Evolutionary conservation across 306 rosid genomes (phyloP).

Genomic region (Cercis canadensis): DNA sequence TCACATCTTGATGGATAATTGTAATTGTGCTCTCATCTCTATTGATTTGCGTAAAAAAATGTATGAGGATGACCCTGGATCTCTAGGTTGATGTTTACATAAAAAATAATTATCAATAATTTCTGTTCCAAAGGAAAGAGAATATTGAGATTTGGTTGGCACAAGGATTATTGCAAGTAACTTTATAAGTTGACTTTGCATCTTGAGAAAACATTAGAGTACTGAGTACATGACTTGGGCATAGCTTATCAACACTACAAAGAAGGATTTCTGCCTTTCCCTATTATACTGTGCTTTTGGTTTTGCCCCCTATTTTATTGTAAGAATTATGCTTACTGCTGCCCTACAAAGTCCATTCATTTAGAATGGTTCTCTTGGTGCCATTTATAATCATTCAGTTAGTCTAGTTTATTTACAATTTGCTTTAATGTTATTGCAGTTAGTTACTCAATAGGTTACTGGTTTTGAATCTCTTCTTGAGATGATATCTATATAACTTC

Average conservation of each 20-base stretch:
- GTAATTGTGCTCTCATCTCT: too few species aligned
- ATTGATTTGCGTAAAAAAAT: too few species aligned
- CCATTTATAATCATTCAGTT: constrained; percentile 18
- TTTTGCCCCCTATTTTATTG: constrained; percentile 2
- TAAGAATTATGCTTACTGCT: background rate
- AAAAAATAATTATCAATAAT: too few species aligned
- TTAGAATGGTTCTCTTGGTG: constrained; percentile 28
- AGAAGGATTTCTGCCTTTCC: background rate
- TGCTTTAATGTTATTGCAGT: constrained; percentile 34
- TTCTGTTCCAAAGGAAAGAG: too few species aligned
- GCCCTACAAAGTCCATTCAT: background rate
- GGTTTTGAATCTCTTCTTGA: constrained; percentile 33
- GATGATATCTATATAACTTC: constrained; percentile 36
- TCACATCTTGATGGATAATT: too few species aligned
- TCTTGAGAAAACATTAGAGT: background rate
- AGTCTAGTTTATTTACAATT: constrained; percentile 32
- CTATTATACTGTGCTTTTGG: background rate
- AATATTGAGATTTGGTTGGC: too few species aligned
- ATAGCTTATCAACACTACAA: background rate
- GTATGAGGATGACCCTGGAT: too few species aligned
- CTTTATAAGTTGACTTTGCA: too few species aligned
- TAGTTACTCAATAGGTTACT: constrained; percentile 30
- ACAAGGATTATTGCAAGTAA: too few species aligned
- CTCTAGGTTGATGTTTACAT: too few species aligned
- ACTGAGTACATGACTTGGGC: background rate